phyloP scores from a whole-genome alignment of 2,329 filamentous ascomycete species.

The Trichoderma pleuroti region DNA sequence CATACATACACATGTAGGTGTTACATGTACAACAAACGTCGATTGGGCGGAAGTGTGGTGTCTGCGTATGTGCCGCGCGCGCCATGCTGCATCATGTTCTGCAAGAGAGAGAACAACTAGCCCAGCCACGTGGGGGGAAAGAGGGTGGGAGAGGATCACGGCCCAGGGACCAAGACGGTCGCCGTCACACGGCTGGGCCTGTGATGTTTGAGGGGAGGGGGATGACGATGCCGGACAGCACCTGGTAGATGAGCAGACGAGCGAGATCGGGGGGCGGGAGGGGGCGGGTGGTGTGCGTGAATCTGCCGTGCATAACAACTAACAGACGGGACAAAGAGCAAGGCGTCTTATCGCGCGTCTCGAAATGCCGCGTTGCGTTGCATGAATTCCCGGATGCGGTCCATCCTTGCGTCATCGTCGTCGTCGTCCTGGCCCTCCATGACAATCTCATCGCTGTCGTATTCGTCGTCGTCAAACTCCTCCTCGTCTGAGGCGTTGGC shows the following conservation, averaged over 20 bases:
- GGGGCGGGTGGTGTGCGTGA: background rate
- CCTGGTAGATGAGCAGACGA: background rate
- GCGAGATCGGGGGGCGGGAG: background rate
- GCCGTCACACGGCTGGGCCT: background rate
- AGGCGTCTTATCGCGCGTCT: background rate
- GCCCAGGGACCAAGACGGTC: background rate
- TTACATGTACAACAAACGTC: background rate
- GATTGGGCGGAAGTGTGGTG: background rate
- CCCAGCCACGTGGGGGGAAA: background rate
- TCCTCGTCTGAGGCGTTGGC: conserved; percentile 53
- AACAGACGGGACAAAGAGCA: background rate
- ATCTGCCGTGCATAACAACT: background rate
- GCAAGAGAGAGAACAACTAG: background rate
- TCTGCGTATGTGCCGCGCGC: background rate
- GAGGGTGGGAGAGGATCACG: background rate
- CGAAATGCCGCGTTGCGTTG: conserved; percentile 29
- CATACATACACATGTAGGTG: background rate
- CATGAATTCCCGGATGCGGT: conserved; percentile 38
- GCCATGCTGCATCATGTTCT: background rate
- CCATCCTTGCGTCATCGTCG: conserved; percentile 36
- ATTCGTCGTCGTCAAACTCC: conserved; percentile 46
- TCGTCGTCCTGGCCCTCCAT: conserved; percentile 37
- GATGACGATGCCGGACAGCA: background rate
- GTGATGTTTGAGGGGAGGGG: background rate
- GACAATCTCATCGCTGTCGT: conserved; percentile 37